phyloP scores from a whole-genome alignment of 768 basidiomycete genomes.

The Porphyrellus cyaneotinctus region DNA sequence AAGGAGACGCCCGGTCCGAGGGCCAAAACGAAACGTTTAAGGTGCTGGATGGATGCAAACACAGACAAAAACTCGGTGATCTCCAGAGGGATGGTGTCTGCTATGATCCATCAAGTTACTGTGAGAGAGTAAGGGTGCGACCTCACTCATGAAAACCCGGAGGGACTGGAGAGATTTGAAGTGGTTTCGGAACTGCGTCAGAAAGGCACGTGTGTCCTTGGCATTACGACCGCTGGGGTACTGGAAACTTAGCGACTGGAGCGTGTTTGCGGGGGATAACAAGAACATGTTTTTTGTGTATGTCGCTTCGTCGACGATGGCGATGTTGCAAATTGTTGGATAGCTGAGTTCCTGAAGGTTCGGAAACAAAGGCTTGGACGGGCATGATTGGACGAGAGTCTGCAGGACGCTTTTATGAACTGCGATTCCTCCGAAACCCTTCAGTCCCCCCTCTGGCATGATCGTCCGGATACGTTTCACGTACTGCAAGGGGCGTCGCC shows the following conservation, averaged over 20 bases:
- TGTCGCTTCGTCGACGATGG: slow-evolving; percentile 8
- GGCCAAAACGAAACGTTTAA: slow-evolving; percentile 18
- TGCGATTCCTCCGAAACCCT: slow-evolving; percentile 9
- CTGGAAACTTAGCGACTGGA: slow-evolving; percentile 13
- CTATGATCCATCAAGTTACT: not conserved
- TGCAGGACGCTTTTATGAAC: slow-evolving; percentile 17
- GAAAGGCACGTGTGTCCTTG: slow-evolving; percentile 14
- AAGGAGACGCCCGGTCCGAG: slow-evolving; percentile 12
- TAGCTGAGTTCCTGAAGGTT: slow-evolving; percentile 23
- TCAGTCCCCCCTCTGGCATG: slow-evolving; percentile 5
- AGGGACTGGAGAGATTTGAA: slow-evolving; percentile 13
- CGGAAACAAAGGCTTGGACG: slow-evolving; percentile 17
- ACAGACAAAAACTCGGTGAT: slow-evolving; percentile 13
- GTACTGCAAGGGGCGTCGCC: slow-evolving; percentile 18
- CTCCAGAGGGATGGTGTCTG: slow-evolving; percentile 13
- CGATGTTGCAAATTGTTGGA: slow-evolving; percentile 17
- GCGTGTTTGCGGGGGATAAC: slow-evolving; percentile 2
- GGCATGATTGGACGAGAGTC: slow-evolving; percentile 20
- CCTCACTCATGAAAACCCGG: slow-evolving; percentile 17
- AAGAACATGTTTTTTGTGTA: slow-evolving; percentile 13
- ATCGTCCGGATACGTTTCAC: slow-evolving; percentile 15
- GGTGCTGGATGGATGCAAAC: slow-evolving; percentile 12
- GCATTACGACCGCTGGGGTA: slow-evolving; percentile 12
- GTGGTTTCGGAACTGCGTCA: slow-evolving; percentile 8
- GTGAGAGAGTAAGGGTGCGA: not conserved